phyloP scores from a whole-genome alignment of 495 filamentous ascomycete species.

The Podospora tetraspora region DNA sequence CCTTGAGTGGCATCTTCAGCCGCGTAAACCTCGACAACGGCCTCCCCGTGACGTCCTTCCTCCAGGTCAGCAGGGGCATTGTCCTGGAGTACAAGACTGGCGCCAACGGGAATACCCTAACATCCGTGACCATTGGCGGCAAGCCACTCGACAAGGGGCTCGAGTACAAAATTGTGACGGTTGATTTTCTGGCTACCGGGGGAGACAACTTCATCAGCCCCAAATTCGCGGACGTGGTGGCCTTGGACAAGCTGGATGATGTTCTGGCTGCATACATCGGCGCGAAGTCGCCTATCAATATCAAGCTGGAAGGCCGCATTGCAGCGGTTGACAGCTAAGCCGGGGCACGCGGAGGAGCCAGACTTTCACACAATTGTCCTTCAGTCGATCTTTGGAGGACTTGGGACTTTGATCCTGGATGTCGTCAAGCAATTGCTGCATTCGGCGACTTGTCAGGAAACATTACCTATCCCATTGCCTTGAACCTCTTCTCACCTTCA shows the following conservation, averaged over 20 bases:
- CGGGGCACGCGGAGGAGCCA: not conserved
- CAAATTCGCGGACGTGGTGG: conserved; percentile 29
- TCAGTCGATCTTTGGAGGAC: not conserved
- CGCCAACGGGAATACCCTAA: conserved; percentile 28
- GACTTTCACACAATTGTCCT: not conserved
- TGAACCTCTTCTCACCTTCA: no score
- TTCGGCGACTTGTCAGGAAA: not conserved
- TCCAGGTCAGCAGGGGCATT: conserved; percentile 48
- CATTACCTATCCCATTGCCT: no score
- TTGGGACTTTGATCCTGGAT: not conserved
- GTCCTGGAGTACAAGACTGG: conserved; percentile 41
- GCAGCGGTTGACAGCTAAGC: not conserved
- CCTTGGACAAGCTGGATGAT: conserved; percentile 49
- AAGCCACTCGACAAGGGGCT: conserved; percentile 30
- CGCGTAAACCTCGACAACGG: conserved; percentile 44
- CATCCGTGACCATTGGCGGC: conserved; percentile 39
- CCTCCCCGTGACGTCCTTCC: conserved; percentile 43
- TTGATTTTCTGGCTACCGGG: conserved; percentile 51
- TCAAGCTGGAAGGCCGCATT: conserved; percentile 48
- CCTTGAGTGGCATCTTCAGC: conserved; percentile 46
- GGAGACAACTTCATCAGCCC: conserved; percentile 51
- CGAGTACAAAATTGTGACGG: conserved; percentile 47
- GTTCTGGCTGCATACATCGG: conserved; percentile 45
- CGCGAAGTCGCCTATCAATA: conserved; percentile 40
- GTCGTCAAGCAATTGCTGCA: not conserved